Evolutionary conservation across 352 stramenopile species (phyloP).

Genomic region (Phytopythium boreale): DNA sequence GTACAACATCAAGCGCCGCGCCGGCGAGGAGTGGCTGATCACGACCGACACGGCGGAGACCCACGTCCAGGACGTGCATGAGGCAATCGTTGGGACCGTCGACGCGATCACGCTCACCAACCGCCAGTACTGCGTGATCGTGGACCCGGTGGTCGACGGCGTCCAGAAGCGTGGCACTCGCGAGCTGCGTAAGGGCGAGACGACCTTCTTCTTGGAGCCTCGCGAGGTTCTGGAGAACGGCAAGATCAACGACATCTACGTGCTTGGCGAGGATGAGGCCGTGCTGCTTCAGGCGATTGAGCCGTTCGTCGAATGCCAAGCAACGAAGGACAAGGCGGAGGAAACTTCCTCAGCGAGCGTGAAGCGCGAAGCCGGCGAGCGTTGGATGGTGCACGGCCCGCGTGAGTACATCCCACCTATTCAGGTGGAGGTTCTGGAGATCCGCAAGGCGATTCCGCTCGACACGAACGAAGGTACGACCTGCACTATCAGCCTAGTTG

Average conservation of each 20-base stretch:
- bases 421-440: conserved; percentile 71
- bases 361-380: conserved; percentile 60
- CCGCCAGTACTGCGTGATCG: conserved; percentile 78
- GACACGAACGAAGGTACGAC: conserved; percentile 57
- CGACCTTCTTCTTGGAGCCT: conserved; percentile 70
- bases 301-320: conserved; percentile 47
- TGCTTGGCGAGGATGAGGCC: conserved; percentile 75
- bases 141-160: conserved; percentile 63
- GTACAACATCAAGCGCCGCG: conserved; percentile 64
- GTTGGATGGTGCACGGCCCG: conserved; percentile 81
- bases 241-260: conserved; percentile 59
- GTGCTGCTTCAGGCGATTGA: conserved; percentile 74
- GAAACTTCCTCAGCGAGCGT: conserved; percentile 7
- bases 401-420: conserved; percentile 80
- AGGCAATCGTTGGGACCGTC: conserved; percentile 63
- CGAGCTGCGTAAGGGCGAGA: conserved; percentile 68
- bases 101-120: conserved; percentile 69
- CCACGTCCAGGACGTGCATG: conserved; percentile 76
- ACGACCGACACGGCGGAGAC: conserved; percentile 69
- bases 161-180: conserved; percentile 70
- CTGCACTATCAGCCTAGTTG: conserved; percentile 1
- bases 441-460: conserved; percentile 71
- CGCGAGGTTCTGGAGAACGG: conserved; percentile 57
- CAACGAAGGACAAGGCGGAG: conserved; percentile 19
- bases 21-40: conserved; percentile 79